Percentiles rank a stretch among this genome's conserved stretches.
Evolutionary conservation across 2,329 filamentous ascomycete genomes (phyloP).

Genomic region (Aspergillus cejpii): DNA sequence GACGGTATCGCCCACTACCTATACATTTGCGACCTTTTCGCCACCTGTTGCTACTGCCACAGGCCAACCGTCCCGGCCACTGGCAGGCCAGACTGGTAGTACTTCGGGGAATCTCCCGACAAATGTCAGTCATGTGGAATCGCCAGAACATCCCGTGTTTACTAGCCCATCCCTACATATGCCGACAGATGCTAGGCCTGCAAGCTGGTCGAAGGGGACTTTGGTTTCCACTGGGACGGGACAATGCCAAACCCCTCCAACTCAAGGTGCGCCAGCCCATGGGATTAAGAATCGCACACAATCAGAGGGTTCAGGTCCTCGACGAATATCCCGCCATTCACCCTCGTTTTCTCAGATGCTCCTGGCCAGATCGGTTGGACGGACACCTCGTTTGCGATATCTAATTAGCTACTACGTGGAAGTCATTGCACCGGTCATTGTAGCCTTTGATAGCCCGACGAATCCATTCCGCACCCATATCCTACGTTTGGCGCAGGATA

Average conservation of each 20-base stretch:
- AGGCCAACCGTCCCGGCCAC: no score
- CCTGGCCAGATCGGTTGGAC: conserved; percentile 48
- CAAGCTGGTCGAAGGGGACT: background rate
- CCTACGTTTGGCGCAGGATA: conserved; percentile 67
- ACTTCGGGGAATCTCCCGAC: no score
- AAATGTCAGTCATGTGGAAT: no score
- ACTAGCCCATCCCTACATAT: no score
- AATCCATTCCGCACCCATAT: conserved; percentile 86
- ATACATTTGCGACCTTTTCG: background rate
- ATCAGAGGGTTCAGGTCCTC: conserved; percentile 3
- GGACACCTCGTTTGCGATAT: conserved; percentile 71
- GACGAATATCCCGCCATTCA: conserved; percentile 20
- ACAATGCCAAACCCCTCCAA: background rate
- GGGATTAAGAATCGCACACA: no score
- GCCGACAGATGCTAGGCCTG: background rate
- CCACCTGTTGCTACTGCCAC: background rate
- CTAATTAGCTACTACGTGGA: conserved; percentile 92
- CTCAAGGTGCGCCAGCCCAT: no score
- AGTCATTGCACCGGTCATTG: conserved; percentile 84
- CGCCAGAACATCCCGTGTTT: no score
- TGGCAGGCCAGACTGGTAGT: no score
- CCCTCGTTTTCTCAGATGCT: conserved; percentile 35
- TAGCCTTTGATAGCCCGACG: conserved; percentile 76
- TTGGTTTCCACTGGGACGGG: background rate
- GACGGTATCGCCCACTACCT: background rate